Percentiles rank a stretch among this genome's conserved stretches.
Evolutionary conservation across 768 basidiomycete genomes (phyloP).

Genomic region (Coprinellus micaceus): DNA sequence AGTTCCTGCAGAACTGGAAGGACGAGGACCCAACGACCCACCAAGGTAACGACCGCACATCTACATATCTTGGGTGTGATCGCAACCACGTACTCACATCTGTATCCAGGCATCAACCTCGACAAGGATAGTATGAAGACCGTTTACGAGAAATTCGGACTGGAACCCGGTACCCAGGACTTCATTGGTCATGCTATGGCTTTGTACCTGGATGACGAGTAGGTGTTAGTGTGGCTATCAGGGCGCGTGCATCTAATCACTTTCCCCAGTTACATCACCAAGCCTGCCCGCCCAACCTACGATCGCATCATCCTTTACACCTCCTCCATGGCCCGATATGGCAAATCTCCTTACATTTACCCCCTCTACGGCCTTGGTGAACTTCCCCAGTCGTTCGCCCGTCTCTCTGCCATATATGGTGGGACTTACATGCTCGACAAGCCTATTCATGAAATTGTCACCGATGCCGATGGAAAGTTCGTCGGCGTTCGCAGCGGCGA

Average conservation of each 20-base stretch:
- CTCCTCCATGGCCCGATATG: slow-evolving; percentile 97
- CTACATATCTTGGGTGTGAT: not conserved
- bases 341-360: slow-evolving; percentile 99
- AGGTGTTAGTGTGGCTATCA: slow-evolving; percentile 30
- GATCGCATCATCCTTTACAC: slow-evolving; percentile 97
- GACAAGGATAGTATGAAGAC: slow-evolving; percentile 90
- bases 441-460: slow-evolving; percentile 84
- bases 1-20: slow-evolving; percentile 93
- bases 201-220: slow-evolving; percentile 96
- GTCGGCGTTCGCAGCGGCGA: slow-evolving; percentile 84
- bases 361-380: slow-evolving; percentile 98
- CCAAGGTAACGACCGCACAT: slow-evolving; percentile 56
- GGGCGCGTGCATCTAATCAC: not conserved
- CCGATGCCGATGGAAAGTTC: slow-evolving; percentile 82
- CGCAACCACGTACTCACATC: not conserved
- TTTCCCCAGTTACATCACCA: slow-evolving; percentile 76
- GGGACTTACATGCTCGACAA: slow-evolving; percentile 99
- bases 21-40: slow-evolving; percentile 96
- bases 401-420: slow-evolving; percentile 96
- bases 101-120: slow-evolving; percentile 68
- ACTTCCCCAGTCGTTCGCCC: slow-evolving; percentile 97
- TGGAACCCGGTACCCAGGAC: slow-evolving; percentile 96
- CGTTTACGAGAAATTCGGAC: slow-evolving; percentile 94
- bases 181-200: slow-evolving; percentile 99
- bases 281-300: slow-evolving; percentile 86